Base-by-base conservation (phyloP, 2,329 filamentous ascomycete genomes). In the Microdochium trichocladiopsis region DNA sequence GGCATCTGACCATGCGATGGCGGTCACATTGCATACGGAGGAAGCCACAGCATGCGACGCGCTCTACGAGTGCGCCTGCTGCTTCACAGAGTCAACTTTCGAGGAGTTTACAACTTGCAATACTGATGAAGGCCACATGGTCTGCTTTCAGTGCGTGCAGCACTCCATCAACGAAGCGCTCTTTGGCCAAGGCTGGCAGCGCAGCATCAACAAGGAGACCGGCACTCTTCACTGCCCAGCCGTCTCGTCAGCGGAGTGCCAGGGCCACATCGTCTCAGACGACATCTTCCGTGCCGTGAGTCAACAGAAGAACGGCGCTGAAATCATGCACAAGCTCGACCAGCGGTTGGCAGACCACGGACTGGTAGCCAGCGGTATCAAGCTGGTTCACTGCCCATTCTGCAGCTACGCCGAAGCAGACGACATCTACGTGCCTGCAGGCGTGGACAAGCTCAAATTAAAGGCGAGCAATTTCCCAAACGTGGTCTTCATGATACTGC, bases 321-420 rank as follows among this genome's bases (percentile, higher is more conserved):
- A 94, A 61, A 82, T 87, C 5, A 77, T 92, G 60, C 77, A 76
- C 55, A 88, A 86, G 63, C 82, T 97, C 33, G 87, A 96, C 63
- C 84, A 88, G 58, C 84, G 90, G 25, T 76, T 95, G 23, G 86
- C 88, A 2, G 86, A 87, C 53, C 88, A 95, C 60, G 83, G 78
- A 21, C 78, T 99, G 1, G 70, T 88, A 24, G 84, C 87, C 52
- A 88, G 87, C 23, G 79, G 83, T 22, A 70, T 96, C 6, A 86
- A 88, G 2, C 79, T 97, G 2, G 77, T 94, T 48, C 84, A 86
- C 37, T 97, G 94, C 62, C 91, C 92, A 0, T 96, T 95, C 65
- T 99, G 93, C 74, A 79, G 78, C 58, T 99, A 97, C 64, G 90
- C 90, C 28, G 94, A 97, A 72, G 78, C 91, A 24, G 90, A 96